phyloP scores from a whole-genome alignment of 1,284 basidiomycete species.

The Cutaneotrichosporon curvatum region DNA sequence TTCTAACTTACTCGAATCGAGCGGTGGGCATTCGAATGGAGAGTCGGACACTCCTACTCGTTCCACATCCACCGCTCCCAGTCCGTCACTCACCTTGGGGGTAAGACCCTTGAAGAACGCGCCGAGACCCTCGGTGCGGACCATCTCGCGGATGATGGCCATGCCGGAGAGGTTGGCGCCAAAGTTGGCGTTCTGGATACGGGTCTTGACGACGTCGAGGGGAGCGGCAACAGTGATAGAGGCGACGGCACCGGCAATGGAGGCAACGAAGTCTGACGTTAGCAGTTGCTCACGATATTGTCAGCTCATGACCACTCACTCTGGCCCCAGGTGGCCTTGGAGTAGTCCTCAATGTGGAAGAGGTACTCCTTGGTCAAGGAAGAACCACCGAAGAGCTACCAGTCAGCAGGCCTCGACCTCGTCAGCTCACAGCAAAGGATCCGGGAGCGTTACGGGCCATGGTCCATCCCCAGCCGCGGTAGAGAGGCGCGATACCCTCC shows the following conservation, averaged over 20 bases:
- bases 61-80: too few relatives aligned
- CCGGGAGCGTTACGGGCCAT: slow-evolving; percentile 96
- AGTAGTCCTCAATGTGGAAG: slow-evolving; percentile 82
- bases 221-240: slow-evolving; percentile 95
- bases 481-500: slow-evolving; percentile 77
- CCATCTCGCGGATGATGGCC: slow-evolving; percentile 76
- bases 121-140: slow-evolving; percentile 72
- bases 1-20: too few relatives aligned
- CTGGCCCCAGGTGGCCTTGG: slow-evolving; percentile 86
- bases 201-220: slow-evolving; percentile 91
- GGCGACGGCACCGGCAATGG: slow-evolving; percentile 85
- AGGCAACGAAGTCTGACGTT: slow-evolving; percentile 71
- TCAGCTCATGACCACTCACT: slow-evolving; percentile 45
- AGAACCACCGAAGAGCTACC: slow-evolving; percentile 87
- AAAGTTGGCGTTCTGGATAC: slow-evolving; percentile 98
- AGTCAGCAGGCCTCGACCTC: not conserved
- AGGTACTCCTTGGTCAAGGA: slow-evolving; percentile 90
- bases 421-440: slow-evolving; percentile 75
- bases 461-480: slow-evolving; percentile 98
- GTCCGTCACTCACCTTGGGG: slow-evolving; percentile 74
- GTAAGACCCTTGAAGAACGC: slow-evolving; percentile 98
- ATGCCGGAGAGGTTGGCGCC: slow-evolving; percentile 78
- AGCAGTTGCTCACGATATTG: not conserved
- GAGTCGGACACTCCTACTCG: too few relatives aligned
- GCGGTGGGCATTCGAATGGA: too few relatives aligned